Conservation (phyloP, 257 asterid genomes). For the Linderniella brevidens region DNA sequence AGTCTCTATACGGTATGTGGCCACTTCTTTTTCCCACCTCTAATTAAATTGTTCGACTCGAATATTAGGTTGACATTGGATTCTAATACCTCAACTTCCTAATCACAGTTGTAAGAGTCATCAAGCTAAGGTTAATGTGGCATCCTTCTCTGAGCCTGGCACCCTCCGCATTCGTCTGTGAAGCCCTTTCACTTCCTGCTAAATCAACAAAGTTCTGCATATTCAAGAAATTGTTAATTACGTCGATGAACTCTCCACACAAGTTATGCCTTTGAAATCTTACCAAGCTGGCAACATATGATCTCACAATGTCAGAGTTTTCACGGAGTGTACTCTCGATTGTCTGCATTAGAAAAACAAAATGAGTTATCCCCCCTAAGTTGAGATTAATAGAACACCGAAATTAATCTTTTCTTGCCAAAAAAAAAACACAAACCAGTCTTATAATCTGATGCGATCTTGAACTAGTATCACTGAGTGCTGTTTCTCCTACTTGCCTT, state of each 20-base stretch:
- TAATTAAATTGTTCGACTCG: too few species aligned
- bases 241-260: not conserved
- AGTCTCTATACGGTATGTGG: constrained; percentile 85
- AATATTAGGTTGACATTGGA: too few species aligned
- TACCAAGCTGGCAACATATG: constrained; percentile 94
- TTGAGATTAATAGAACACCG: not conserved
- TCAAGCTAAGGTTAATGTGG: constrained; percentile 34
- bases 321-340: constrained; percentile 80
- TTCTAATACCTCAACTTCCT: not conserved
- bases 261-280: constrained; percentile 3
- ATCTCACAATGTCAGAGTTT: constrained; percentile 76
- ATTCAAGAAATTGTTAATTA: not conserved
- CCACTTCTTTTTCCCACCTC: constrained; percentile 75
- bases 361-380: not conserved
- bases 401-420: too few species aligned
- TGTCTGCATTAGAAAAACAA: constrained; percentile 25
- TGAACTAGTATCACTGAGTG: constrained; percentile 33
- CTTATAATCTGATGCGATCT: constrained; percentile 65
- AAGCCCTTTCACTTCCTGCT: constrained; percentile 40
- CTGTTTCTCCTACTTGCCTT: constrained; percentile 22
- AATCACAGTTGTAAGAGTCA: constrained; percentile 18
- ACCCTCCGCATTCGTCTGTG: constrained; percentile 25
- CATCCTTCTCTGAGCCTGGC: constrained; percentile 35
- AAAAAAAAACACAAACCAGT: constrained; percentile 16
- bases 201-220: constrained; percentile 32